phyloP scores from a whole-genome alignment of 345 rosid genomes.

The Eucalyptus erythrocorys region DNA sequence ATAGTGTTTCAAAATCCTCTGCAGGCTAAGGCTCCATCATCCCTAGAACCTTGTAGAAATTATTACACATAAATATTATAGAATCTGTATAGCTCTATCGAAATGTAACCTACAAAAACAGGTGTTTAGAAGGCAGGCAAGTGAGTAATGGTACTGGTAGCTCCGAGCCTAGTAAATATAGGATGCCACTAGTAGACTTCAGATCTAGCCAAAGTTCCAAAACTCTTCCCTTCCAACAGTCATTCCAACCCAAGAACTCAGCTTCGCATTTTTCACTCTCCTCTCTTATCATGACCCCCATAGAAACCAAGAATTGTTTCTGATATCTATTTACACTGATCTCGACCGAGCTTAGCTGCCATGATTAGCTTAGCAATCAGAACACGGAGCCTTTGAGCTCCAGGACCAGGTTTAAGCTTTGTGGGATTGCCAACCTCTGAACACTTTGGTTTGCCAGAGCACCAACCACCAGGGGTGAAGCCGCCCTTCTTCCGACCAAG shows the following conservation, averaged over 20 bases:
- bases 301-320: background rate
- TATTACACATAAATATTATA: background rate
- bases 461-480: slow-evolving; percentile 98
- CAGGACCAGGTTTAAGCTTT: slow-evolving; percentile 61
- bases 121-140: background rate
- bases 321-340: slow-evolving; percentile 64
- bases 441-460: slow-evolving; percentile 62
- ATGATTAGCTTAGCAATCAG: slow-evolving; percentile 46
- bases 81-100: background rate
- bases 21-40: background rate
- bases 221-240: background rate
- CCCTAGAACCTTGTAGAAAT: background rate
- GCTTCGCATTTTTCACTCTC: background rate
- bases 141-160: background rate
- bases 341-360: slow-evolving; percentile 26
- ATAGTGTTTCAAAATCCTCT: background rate
- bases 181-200: background rate
- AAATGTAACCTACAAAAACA: background rate
- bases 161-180: background rate
- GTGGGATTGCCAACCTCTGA: slow-evolving; percentile 50
- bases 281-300: background rate
- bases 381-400: slow-evolving; percentile 52
- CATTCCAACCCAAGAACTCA: background rate
- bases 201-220: background rate
- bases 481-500: slow-evolving; percentile 43